phyloP scores from a whole-genome alignment of 164 flowering plant genomes.

The Tetrastigma voinierianum region DNA sequence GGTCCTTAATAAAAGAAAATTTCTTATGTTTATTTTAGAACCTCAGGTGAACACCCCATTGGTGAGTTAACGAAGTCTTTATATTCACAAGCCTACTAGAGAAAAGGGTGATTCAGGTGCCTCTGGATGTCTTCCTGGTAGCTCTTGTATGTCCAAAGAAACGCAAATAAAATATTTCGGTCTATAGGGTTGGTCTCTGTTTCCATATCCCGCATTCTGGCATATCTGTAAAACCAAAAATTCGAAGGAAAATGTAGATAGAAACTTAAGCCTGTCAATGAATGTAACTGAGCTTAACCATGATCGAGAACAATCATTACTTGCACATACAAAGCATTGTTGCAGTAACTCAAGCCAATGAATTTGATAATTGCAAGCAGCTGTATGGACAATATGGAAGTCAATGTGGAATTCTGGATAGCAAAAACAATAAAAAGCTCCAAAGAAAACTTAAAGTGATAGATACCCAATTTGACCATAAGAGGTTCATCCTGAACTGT shows the following conservation, averaged over 20 bases:
- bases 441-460: not conserved
- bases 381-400: no score
- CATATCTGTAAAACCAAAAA: conserved; percentile 29
- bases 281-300: not conserved
- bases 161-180: conserved; percentile 73
- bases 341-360: no score
- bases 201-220: conserved; percentile 45
- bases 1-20: conserved; percentile 24
- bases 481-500: not conserved
- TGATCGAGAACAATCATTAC: not conserved
- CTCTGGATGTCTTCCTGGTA: conserved; percentile 33
- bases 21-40: conserved; percentile 23
- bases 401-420: no score
- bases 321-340: no score
- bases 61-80: conserved; percentile 21
- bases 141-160: conserved; percentile 65
- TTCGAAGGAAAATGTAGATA: not conserved
- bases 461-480: no score
- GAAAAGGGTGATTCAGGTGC: conserved; percentile 43
- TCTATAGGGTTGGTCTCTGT: conserved; percentile 86
- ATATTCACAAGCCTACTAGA: conserved; percentile 33
- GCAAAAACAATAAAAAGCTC: no score
- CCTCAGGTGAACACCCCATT: conserved; percentile 23
- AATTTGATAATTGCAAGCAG: no score
- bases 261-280: not conserved